Evolutionary conservation across 2,329 filamentous ascomycete species (phyloP).

Genomic region (Metarhizium sp.): DNA sequence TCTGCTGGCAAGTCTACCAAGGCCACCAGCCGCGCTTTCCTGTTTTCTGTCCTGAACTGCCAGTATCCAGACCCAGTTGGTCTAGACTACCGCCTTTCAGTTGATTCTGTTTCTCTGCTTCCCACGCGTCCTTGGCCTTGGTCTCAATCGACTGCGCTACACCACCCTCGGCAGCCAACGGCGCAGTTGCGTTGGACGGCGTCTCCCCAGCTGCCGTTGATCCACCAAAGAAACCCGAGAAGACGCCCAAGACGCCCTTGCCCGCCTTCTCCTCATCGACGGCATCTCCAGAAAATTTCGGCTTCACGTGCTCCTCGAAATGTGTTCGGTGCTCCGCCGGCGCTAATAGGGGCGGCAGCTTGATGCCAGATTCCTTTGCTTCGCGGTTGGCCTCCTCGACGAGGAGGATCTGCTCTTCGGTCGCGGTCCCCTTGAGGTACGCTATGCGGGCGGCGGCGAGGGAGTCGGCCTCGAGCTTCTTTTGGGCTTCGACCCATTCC

Average conservation of each 20-base stretch:
- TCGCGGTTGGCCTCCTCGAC: conserved; percentile 47
- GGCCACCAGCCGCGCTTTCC: conserved; percentile 42
- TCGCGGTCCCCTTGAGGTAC: conserved; percentile 49
- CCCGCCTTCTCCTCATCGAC: conserved; percentile 15
- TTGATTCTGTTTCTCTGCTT: conserved; percentile 42
- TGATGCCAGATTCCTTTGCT: conserved; percentile 34
- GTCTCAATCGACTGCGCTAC: conserved; percentile 19
- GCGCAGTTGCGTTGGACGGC: conserved; percentile 12
- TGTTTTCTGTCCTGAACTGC: conserved; percentile 11
- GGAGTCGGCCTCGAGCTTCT: conserved; percentile 42
- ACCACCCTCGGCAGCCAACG: conserved; percentile 8
- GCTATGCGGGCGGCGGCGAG: conserved; percentile 49
- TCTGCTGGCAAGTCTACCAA: conserved; percentile 19
- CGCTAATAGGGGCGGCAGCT: conserved; percentile 42
- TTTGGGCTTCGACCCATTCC: conserved; percentile 49
- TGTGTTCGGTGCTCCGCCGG: conserved; percentile 30
- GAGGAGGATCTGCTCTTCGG: conserved; percentile 43
- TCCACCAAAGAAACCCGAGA: conserved; percentile 21
- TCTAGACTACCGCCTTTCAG: conserved; percentile 40
- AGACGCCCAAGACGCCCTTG: conserved; percentile 26
- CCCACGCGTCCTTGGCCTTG: conserved; percentile 35
- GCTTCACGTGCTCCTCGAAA: conserved; percentile 25
- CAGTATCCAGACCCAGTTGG: conserved; percentile 32
- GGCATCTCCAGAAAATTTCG: conserved; percentile 17
- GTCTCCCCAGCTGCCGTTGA: conserved; percentile 5